Base-by-base conservation (phyloP, 495 filamentous ascomycete species). In the Hypoxylon lienhwacheense region DNA sequence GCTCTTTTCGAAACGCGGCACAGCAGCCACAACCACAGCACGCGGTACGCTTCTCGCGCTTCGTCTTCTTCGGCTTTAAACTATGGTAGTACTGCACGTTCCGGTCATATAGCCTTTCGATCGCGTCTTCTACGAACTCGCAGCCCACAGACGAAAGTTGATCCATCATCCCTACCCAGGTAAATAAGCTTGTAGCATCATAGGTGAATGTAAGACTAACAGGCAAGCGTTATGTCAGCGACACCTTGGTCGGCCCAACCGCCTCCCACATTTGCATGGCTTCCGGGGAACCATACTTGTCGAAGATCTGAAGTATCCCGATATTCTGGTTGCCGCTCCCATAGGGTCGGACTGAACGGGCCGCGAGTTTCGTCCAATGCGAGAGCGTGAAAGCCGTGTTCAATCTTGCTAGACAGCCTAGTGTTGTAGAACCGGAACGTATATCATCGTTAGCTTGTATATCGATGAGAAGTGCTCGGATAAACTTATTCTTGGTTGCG, bases 321-420 rank as follows among this genome's bases (percentile, higher is more conserved):
- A 45, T 68, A 64, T 11, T 65, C 50, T 2, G 54, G 53, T 7
- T 59, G 66, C 5, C 68, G 61, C 54, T 79, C 74, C 86, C 83
- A 89, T 0, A 90, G 58, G 3, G 84, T 78, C 7, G 86, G 86
- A 4, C 78, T 73, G 51, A 88, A 90, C 1, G 82, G 76, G 4
- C 70, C 66, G 7, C 86, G 81, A 29, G 77, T 71, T 66, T 90
- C 86, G 53, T 90, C 85, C 1, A 90, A 70, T 0, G 85, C 85
- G n/a, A 90, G 73, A 2, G 86, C 86, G 54, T 90, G 86, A 55
- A 89, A 88, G 6, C 82, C 86, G 59, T 87, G 77, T 47, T 86
- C 79, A 8, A 88, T 79, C 41, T 70, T 69, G 47, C 78, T 72
- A 3, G 76, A 75, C 0, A 87, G 65, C 14, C 69, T 70, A 10